These are phyloP conservation scores for Trichoderma sp. DNA, from an alignment of 2,329 filamentous ascomycete genomes.

Conservation along the genomic window DNA sequence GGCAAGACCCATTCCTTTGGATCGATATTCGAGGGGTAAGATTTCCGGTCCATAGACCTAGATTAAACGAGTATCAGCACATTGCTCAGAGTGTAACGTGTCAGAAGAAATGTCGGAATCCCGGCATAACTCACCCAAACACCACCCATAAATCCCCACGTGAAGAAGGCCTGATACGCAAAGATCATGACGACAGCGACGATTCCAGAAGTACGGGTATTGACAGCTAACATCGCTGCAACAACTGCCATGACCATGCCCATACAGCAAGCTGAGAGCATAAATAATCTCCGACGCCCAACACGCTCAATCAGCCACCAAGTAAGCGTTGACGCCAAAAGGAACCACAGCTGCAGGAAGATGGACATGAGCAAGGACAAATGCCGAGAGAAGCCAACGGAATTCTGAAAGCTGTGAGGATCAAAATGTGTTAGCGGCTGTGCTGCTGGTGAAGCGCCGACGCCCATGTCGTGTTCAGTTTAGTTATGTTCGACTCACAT, in stretches of 20 bases:
- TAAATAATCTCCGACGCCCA: constrained; percentile 42
- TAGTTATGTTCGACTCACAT: constrained; percentile 28
- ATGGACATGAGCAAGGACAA: constrained; percentile 52
- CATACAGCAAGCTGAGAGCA: constrained; percentile 42
- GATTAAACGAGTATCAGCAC: not conserved
- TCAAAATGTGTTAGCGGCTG: not conserved
- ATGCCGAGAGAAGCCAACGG: constrained; percentile 40
- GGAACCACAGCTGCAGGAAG: constrained; percentile 48
- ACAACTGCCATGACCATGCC: constrained; percentile 41
- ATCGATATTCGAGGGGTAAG: constrained; percentile 31
- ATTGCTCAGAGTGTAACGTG: fast-evolving
- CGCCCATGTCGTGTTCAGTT: not conserved
- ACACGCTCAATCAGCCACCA: constrained; percentile 47
- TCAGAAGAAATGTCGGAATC: not conserved
- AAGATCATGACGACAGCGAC: constrained; percentile 42
- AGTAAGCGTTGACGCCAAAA: constrained; percentile 41
- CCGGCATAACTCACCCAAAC: constrained; percentile 35
- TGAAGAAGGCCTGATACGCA: constrained; percentile 40
- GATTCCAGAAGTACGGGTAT: constrained; percentile 35
- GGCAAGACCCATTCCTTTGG: constrained; percentile 33
- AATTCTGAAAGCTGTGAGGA: constrained; percentile 37
- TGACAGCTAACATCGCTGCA: constrained; percentile 36
- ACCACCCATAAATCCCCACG: constrained; percentile 38
- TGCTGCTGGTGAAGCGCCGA: not conserved
- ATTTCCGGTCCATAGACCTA: constrained; percentile 31